Evolutionary conservation across 192 early-diverging fungal species (phyloP).

Genomic region (Mortierella hygrophila): DNA sequence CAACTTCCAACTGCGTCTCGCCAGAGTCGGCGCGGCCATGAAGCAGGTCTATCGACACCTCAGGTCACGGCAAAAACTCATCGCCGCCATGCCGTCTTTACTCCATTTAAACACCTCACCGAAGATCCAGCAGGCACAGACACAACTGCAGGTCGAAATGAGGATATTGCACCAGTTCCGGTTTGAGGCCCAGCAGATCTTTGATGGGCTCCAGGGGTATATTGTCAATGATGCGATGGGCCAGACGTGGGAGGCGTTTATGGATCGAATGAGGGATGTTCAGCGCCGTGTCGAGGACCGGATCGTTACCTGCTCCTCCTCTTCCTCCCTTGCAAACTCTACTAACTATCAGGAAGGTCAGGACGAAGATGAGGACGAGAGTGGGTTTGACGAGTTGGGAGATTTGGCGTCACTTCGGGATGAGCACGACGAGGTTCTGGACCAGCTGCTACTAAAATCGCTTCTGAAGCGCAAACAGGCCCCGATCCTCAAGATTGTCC

Average conservation of each 20-base stretch:
- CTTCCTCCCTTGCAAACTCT: not conserved
- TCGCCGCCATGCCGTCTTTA: not conserved
- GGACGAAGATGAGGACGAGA: not conserved
- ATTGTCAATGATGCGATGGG: slow-evolving; percentile 57
- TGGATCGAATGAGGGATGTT: slow-evolving; percentile 35
- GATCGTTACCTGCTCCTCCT: slow-evolving; percentile 15
- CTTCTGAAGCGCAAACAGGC: slow-evolving; percentile 61
- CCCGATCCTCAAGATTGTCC: slow-evolving; percentile 53
- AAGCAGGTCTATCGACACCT: slow-evolving; percentile 53
- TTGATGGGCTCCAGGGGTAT: slow-evolving; percentile 61
- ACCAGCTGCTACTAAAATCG: slow-evolving; percentile 61
- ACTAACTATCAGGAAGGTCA: not conserved
- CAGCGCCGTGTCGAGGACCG: slow-evolving; percentile 30
- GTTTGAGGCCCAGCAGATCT: slow-evolving; percentile 64
- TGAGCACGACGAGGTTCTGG: slow-evolving; percentile 62
- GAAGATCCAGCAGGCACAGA: not conserved
- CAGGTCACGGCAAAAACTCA: slow-evolving; percentile 29
- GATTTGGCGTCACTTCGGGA: slow-evolving; percentile 55
- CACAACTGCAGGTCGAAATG: slow-evolving; percentile 19
- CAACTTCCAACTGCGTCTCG: slow-evolving; percentile 59
- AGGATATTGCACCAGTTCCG: slow-evolving; percentile 54
- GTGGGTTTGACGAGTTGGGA: not conserved
- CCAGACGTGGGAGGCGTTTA: slow-evolving; percentile 61
- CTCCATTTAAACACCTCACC: not conserved
- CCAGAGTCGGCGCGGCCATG: slow-evolving; percentile 47